These are phyloP conservation scores for Cyberlindnera euphorbiiphila DNA, from an alignment of 805 yeast genomes.

Conservation along the genomic window DNA sequence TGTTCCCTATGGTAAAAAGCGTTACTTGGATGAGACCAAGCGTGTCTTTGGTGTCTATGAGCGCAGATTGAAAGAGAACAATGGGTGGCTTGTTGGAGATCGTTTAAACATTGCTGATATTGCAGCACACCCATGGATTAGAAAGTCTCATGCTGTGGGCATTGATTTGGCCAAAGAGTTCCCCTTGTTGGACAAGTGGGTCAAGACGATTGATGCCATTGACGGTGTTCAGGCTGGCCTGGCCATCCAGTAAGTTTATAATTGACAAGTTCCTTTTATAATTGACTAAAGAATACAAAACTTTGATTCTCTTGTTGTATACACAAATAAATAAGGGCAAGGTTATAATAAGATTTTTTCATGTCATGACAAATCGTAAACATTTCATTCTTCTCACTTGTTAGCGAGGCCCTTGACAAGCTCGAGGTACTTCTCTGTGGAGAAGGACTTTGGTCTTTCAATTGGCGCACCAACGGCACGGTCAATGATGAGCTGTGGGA, in stretches of 20 bases:
- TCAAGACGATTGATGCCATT: constrained; percentile 30
- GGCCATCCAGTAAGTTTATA: not conserved
- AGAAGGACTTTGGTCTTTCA: constrained; percentile 91
- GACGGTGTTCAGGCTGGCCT: constrained; percentile 32
- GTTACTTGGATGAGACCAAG: constrained; percentile 48
- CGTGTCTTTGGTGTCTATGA: constrained; percentile 55
- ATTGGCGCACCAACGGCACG: constrained; percentile 79
- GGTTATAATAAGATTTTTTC: too few species aligned
- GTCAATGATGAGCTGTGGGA: constrained; percentile 81
- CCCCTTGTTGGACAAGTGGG: constrained; percentile 41
- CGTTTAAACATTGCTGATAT: constrained; percentile 59
- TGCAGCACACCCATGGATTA: constrained; percentile 45
- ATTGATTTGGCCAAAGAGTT: constrained; percentile 34
- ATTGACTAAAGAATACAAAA: too few species aligned
- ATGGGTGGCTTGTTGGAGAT: constrained; percentile 59
- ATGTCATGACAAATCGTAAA: constrained; percentile 13
- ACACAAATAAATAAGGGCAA: too few species aligned
- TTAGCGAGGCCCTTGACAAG: constrained; percentile 49
- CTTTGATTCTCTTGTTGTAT: not conserved
- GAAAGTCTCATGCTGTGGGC: constrained; percentile 7
- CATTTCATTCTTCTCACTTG: too few species aligned
- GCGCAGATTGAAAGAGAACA: constrained; percentile 42
- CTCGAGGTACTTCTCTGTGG: constrained; percentile 88
- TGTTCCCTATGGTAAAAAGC: constrained; percentile 48
- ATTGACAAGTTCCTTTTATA: too few species aligned